Evolutionary conservation across 352 stramenopile genomes (phyloP).

Genomic region (Ochromonadaceae sp.): DNA sequence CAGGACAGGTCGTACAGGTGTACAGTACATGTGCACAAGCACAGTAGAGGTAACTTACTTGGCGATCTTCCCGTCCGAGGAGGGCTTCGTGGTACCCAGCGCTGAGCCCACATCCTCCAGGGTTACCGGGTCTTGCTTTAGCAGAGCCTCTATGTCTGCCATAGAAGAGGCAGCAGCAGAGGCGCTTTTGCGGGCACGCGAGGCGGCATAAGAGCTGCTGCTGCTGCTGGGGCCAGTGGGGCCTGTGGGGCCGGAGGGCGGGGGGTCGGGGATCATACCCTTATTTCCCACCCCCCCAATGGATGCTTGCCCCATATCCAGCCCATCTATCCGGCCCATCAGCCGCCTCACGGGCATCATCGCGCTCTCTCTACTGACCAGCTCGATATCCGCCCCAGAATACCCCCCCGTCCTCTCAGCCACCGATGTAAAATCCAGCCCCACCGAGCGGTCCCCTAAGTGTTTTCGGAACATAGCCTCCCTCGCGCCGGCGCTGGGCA

Average conservation of each 20-base stretch:
- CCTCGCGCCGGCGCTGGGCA: conserved; percentile 39
- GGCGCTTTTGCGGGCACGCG: no score
- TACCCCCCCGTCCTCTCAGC: conserved; percentile 61
- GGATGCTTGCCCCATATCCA: conserved; percentile 29
- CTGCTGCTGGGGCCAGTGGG: no score
- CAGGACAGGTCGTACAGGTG: no score
- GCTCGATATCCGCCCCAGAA: conserved; percentile 61
- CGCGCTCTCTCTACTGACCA: conserved; percentile 47
- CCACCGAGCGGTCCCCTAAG: conserved; percentile 33
- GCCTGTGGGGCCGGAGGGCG: no score
- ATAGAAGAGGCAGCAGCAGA: no score
- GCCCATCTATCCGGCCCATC: conserved; percentile 31
- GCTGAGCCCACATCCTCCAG: not conserved
- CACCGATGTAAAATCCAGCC: conserved; percentile 48
- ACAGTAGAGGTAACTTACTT: conserved; percentile 23
- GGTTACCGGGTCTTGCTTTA: conserved; percentile 28
- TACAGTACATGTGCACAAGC: conserved; percentile 18
- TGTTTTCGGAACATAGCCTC: conserved; percentile 33
- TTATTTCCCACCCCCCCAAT: no score
- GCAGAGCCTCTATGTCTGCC: conserved; percentile 32
- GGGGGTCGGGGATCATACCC: no score
- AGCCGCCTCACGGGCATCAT: conserved; percentile 46
- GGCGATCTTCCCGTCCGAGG: conserved; percentile 15
- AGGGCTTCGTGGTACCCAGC: not conserved
- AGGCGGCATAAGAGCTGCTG: no score